Percentiles rank a stretch among this genome's conserved stretches.
Conservation (phyloP, 345 rosid species). For the Linum trigynum region DNA sequence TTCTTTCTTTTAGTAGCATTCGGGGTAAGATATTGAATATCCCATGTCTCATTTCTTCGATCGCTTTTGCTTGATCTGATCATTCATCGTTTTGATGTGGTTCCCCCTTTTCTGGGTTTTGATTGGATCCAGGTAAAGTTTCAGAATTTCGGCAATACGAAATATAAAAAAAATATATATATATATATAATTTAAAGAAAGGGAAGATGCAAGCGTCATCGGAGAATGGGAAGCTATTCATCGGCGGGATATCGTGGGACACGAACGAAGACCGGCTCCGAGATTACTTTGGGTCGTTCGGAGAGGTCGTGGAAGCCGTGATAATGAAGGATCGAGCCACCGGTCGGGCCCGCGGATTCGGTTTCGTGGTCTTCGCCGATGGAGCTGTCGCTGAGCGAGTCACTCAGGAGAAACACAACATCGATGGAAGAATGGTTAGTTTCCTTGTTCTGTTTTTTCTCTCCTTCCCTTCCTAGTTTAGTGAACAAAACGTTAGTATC, state of each 20-base stretch:
- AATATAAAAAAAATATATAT: slow-evolving; percentile 15
- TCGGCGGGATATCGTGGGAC: slow-evolving; percentile 99
- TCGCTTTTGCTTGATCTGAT: slow-evolving; percentile 7
- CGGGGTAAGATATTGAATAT: slow-evolving; percentile 21
- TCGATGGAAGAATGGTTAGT: slow-evolving; percentile 89
- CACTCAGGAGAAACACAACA: slow-evolving; percentile 70
- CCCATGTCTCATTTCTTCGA: slow-evolving; percentile 10
- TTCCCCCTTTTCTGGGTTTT: not conserved
- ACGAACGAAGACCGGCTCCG: slow-evolving; percentile 87
- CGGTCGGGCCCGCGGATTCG: slow-evolving; percentile 98
- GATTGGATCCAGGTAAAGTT: slow-evolving; percentile 26
- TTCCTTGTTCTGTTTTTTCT: slow-evolving; percentile 6
- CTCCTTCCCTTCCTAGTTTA: not conserved
- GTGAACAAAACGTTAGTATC: not conserved
- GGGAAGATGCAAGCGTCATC: slow-evolving; percentile 51
- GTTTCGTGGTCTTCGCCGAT: slow-evolving; percentile 88
- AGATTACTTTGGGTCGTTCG: slow-evolving; percentile 78
- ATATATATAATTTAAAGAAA: not conserved
- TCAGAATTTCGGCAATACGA: slow-evolving; percentile 16
- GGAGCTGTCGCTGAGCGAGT: slow-evolving; percentile 85
- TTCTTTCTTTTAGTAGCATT: slow-evolving; percentile 8
- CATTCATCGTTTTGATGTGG: not conserved
- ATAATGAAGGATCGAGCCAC: slow-evolving; percentile 98
- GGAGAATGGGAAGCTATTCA: slow-evolving; percentile 82
- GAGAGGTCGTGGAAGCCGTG: slow-evolving; percentile 92